Conservation (phyloP, 768 basidiomycete species). For the Leccinum disarticulatum region DNA sequence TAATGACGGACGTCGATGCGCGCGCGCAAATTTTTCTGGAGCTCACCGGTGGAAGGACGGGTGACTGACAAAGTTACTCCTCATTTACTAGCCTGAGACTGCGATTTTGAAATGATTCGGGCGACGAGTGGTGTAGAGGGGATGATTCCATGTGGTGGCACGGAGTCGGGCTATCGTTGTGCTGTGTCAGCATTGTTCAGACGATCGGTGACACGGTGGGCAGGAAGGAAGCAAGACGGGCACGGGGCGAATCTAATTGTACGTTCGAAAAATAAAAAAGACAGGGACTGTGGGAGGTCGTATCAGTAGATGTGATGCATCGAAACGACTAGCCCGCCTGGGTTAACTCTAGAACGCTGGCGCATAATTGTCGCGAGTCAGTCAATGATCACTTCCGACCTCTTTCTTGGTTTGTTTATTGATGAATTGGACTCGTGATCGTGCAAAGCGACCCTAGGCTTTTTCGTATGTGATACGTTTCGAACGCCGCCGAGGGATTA, state of each 20-base stretch:
- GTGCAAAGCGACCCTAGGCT: background rate
- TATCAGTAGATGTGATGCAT: no score
- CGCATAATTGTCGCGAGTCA: background rate
- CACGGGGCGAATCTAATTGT: background rate
- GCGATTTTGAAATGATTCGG: no score
- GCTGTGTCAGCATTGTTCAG: background rate
- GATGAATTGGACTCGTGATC: background rate
- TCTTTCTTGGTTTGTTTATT: no score
- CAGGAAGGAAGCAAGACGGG: no score
- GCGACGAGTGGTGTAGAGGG: no score
- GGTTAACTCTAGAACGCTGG: background rate
- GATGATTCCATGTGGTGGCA: background rate
- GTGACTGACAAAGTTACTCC: no score
- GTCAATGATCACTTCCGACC: background rate
- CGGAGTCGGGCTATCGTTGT: background rate
- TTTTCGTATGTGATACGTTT: background rate
- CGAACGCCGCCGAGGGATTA: background rate
- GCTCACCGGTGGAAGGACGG: background rate
- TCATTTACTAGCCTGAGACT: no score
- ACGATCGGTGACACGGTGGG: background rate
- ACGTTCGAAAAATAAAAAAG: background rate
- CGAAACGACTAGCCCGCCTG: background rate
- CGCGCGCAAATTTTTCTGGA: background rate
- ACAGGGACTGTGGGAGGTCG: no score
- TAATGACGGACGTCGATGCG: background rate